Evolutionary conservation across 352 stramenopile species (phyloP).

Genomic region (Elongisporangium anandrum): DNA sequence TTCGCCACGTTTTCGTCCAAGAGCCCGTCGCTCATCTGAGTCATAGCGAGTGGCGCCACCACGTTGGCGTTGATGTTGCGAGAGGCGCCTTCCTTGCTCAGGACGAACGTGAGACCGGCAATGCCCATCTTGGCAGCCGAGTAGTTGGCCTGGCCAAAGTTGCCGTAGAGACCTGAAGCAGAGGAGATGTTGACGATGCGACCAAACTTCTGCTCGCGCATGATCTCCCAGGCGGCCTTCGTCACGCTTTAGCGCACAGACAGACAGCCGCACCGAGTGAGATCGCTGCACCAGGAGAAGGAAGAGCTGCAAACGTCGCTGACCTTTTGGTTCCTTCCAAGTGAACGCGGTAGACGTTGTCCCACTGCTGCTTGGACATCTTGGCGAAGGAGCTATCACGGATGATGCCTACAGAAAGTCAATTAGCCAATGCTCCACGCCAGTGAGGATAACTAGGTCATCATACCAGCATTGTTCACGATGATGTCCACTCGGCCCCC

Average conservation of each 20-base stretch:
- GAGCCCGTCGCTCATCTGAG: constrained; percentile 81
- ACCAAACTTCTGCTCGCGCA: constrained; percentile 80
- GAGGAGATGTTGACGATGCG: constrained; percentile 84
- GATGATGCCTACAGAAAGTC: constrained; percentile 52
- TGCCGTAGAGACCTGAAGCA: constrained; percentile 83
- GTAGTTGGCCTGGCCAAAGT: constrained; percentile 90
- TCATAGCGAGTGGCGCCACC: constrained; percentile 76
- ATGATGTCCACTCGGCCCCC: constrained; percentile 88
- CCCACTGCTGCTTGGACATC: constrained; percentile 84
- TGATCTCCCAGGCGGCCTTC: constrained; percentile 73
- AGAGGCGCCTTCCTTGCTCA: constrained; percentile 78
- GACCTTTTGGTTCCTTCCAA: constrained; percentile 80
- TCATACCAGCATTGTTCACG: constrained; percentile 91
- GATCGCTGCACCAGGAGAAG: background rate
- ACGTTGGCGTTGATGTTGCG: constrained; percentile 80
- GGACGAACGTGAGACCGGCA: constrained; percentile 89
- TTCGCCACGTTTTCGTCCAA: constrained; percentile 61
- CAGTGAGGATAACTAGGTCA: background rate
- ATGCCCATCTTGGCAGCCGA: constrained; percentile 89
- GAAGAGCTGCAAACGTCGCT: background rate
- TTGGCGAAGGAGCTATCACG: constrained; percentile 84
- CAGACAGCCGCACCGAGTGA: constrained; percentile 2
- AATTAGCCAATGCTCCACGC: background rate
- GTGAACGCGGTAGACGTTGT: constrained; percentile 80
- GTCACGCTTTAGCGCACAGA: constrained; percentile 31